These are phyloP conservation scores for Daldinia caldariorum DNA, from an alignment of 495 filamentous ascomycete species.

Conservation along the genomic window DNA sequence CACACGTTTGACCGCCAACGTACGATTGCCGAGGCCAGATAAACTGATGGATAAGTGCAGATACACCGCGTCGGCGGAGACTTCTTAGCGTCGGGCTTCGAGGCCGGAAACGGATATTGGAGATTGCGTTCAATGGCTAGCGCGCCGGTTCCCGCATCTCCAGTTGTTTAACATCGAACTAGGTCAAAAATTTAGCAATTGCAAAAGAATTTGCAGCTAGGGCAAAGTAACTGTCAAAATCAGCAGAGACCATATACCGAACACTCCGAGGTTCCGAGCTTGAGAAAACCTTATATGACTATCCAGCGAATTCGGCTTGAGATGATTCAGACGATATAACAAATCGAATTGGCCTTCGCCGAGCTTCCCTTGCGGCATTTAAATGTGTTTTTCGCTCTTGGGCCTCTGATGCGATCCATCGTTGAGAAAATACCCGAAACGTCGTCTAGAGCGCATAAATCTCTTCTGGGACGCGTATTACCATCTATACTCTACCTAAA, in stretches of 20 bases:
- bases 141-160: slow-evolving; percentile 13
- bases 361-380: background rate
- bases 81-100: slow-evolving; percentile 1
- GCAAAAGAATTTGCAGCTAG: background rate
- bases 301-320: background rate
- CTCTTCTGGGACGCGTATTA: too few relatives aligned
- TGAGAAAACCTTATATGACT: background rate
- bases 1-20: background rate
- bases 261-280: background rate
- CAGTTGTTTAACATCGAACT: background rate
- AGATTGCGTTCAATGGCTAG: slow-evolving; percentile 14
- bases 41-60: background rate
- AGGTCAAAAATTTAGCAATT: background rate
- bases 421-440: too few relatives aligned
- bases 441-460: background rate
- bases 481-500: too few relatives aligned
- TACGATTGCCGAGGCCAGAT: background rate
- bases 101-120: background rate
- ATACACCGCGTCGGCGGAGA: background rate
- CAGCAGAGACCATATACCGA: background rate
- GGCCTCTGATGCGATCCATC: too few relatives aligned
- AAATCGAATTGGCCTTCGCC: background rate
- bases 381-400: too few relatives aligned
- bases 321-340: background rate
- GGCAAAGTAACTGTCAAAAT: background rate